A percentile compares a stretch with the other conserved stretches of the same genome.
Evolutionary conservation across 139 green algal species (phyloP).

Genomic region (Deuterostichococcus epilithicus): DNA sequence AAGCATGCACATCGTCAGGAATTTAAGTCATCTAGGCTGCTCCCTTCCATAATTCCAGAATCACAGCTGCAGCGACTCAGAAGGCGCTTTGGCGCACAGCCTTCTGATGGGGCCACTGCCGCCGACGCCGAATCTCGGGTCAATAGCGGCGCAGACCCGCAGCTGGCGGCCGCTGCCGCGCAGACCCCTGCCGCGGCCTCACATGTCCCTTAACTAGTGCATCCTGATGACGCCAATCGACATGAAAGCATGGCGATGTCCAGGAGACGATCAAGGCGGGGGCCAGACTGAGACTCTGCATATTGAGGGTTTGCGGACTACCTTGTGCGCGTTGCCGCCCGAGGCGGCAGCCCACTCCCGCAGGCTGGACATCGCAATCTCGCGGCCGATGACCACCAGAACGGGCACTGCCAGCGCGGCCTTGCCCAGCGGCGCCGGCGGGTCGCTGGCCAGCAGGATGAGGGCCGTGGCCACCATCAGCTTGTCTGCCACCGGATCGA

Average conservation of each 20-base stretch:
- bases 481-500: constrained; percentile 98
- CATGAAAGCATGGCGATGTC: neutral
- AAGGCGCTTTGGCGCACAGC: neutral
- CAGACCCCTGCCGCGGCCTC: neutral
- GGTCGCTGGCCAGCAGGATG: constrained; percentile 73
- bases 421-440: constrained; percentile 32
- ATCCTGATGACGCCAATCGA: neutral
- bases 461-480: constrained; percentile 88
- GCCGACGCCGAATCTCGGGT: no score
- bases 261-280: neutral
- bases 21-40: neutral
- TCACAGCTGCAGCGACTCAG: neutral
- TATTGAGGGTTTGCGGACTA: neutral
- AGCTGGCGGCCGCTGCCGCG: no score
- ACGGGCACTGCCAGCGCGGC: constrained; percentile 14
- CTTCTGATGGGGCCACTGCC: no score
- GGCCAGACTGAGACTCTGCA: no score
- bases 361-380: constrained; percentile 91
- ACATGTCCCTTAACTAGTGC: neutral
- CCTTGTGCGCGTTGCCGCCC: constrained; percentile 61
- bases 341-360: constrained; percentile 87
- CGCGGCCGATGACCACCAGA: constrained; percentile 76
- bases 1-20: no score
- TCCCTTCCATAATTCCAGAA: neutral
- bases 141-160: no score